Evolutionary conservation across 768 basidiomycete species (phyloP).

Genomic region (Lactarius sp.): DNA sequence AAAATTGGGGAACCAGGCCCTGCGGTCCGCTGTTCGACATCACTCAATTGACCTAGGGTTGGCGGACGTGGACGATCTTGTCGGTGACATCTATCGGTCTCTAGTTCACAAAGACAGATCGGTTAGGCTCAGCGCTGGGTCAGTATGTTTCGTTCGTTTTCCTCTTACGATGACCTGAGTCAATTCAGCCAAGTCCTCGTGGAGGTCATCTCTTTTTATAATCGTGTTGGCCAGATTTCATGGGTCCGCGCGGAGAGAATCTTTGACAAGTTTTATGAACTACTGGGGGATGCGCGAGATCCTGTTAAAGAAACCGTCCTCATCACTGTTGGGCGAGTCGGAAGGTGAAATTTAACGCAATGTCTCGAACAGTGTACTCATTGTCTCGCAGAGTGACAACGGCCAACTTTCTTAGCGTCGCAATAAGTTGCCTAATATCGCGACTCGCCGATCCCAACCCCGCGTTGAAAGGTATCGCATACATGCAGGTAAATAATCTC

Average conservation of each 20-base stretch:
- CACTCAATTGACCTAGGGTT: slow-evolving; percentile 31
- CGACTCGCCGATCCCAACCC: slow-evolving; percentile 66
- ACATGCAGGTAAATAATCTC: slow-evolving; percentile 50
- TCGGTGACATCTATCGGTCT: neutral
- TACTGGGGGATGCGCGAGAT: slow-evolving; percentile 29
- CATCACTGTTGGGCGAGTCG: slow-evolving; percentile 54
- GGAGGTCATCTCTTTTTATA: slow-evolving; percentile 24
- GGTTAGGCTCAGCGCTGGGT: slow-evolving; percentile 26
- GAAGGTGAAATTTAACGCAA: slow-evolving; percentile 31
- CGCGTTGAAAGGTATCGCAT: slow-evolving; percentile 62
- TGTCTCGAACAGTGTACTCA: neutral
- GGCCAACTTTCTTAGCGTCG: slow-evolving; percentile 50
- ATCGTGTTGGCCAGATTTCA: slow-evolving; percentile 15
- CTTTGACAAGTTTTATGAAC: slow-evolving; percentile 24
- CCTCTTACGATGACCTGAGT: neutral
- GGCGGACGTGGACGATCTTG: slow-evolving; percentile 11
- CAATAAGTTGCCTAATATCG: slow-evolving; percentile 56
- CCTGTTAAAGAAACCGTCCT: slow-evolving; percentile 59
- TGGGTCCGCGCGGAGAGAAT: slow-evolving; percentile 18
- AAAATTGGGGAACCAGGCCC: slow-evolving; percentile 38
- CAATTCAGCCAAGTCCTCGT: slow-evolving; percentile 19
- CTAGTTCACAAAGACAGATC: slow-evolving; percentile 21
- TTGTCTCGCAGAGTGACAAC: slow-evolving; percentile 40
- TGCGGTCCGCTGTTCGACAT: slow-evolving; percentile 42
- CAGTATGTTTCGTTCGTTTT: neutral